Conservation (phyloP, 106 monocot species). For the Allium fistulosum region DNA sequence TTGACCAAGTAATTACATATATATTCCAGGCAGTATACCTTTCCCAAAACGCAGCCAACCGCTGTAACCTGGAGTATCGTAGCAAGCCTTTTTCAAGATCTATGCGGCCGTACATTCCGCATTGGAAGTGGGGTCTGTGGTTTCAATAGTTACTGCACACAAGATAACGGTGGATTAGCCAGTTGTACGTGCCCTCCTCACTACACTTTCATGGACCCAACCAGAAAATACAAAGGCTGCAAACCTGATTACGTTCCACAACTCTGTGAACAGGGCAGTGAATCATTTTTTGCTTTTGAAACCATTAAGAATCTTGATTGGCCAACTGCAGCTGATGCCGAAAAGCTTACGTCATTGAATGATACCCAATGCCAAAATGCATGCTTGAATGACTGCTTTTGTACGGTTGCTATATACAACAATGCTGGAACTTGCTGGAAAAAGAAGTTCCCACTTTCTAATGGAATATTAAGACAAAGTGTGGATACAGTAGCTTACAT, state of each 20-base stretch:
- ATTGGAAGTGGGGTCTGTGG: constrained; percentile 5
- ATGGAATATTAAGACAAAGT: neutral
- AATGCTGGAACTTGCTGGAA: constrained; percentile 1
- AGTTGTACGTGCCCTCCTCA: too few species aligned
- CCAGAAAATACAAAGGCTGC: constrained; percentile 7
- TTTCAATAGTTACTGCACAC: constrained; percentile 10
- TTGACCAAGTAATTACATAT: too few species aligned
- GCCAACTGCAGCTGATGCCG: neutral
- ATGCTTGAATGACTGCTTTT: constrained; percentile 34
- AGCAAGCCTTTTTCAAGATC: neutral
- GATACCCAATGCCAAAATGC: neutral
- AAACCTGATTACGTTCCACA: constrained; percentile 8
- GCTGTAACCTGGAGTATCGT: neutral
- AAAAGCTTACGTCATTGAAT: neutral
- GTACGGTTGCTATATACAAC: neutral
- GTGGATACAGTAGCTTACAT: neutral
- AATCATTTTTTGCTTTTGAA: neutral
- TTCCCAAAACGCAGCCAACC: neutral
- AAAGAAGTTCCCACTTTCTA: constrained; percentile 8
- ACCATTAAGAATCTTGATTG: neutral
- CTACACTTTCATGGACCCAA: too few species aligned
- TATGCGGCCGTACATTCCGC: neutral
- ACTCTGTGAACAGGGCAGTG: neutral
- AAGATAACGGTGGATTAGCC: neutral
- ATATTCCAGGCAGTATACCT: constrained; percentile 11